A percentile compares a stretch with the other conserved stretches of the same genome.
Conservation (phyloP, 805 yeast species). For the Cyberlindnera maritima region DNA sequence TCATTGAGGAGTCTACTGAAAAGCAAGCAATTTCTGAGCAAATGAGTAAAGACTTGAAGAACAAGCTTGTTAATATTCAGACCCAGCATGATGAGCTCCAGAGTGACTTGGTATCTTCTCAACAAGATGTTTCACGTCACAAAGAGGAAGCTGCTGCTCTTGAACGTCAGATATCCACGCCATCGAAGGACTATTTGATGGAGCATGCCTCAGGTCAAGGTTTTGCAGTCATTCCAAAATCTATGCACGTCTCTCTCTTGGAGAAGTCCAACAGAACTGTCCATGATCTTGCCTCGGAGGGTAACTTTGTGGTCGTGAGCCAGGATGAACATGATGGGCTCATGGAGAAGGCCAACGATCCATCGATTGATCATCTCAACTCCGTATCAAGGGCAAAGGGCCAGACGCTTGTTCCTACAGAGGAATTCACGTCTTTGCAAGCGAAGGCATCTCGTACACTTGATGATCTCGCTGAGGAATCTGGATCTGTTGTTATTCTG, state of each 20-base stretch:
- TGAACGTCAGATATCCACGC: constrained; percentile 25
- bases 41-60: constrained; percentile 19
- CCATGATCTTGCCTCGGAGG: constrained; percentile 25
- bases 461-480: constrained; percentile 19
- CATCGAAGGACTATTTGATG: constrained; percentile 31
- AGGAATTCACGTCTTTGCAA: constrained; percentile 16
- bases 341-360: constrained; percentile 20
- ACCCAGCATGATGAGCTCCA: constrained; percentile 5
- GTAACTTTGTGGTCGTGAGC: constrained; percentile 13
- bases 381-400: constrained; percentile 11
- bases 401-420: constrained; percentile 20
- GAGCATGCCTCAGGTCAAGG: constrained; percentile 30
- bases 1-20: constrained; percentile 8
- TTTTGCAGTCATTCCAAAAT: constrained; percentile 25
- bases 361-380: constrained; percentile 25
- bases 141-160: not conserved
- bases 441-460: constrained; percentile 17
- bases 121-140: constrained; percentile 2
- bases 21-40: constrained; percentile 10
- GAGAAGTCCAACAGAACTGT: constrained; percentile 18
- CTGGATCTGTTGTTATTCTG: constrained; percentile 7
- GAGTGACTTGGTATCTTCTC: not conserved
- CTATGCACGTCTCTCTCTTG: constrained; percentile 22
- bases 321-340: constrained; percentile 13
- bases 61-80: constrained; percentile 2